These are phyloP conservation scores for Citeromyces nyonsensis DNA, from an alignment of 805 yeast species.

Conservation along the genomic window DNA sequence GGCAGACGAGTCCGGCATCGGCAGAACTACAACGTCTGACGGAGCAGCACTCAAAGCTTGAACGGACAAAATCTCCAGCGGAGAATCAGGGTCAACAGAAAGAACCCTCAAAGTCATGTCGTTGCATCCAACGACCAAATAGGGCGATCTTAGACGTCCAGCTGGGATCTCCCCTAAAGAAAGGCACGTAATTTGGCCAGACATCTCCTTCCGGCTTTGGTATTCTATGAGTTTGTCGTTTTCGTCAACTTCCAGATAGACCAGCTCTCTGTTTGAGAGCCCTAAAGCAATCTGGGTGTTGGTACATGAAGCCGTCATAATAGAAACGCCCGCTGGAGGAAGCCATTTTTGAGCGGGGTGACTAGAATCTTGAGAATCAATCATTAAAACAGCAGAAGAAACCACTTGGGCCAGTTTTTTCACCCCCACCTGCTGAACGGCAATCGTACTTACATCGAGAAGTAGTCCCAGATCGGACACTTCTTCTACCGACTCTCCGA, in stretches of 20 bases:
- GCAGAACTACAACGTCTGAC: slow-evolving; percentile 16
- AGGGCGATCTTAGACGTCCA: slow-evolving; percentile 32
- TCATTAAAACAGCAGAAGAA: slow-evolving; percentile 50
- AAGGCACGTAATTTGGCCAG: slow-evolving; percentile 30
- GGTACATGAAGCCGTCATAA: slow-evolving; percentile 47
- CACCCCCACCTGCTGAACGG: slow-evolving; percentile 52
- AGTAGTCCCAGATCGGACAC: slow-evolving; percentile 52
- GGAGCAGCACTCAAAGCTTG: slow-evolving; percentile 51
- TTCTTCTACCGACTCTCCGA: slow-evolving; percentile 73
- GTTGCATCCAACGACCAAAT: slow-evolving; percentile 54
- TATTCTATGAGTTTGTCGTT: slow-evolving; percentile 58
- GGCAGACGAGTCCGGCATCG: slow-evolving; percentile 10
- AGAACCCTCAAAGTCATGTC: slow-evolving; percentile 59
- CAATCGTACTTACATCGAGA: slow-evolving; percentile 42
- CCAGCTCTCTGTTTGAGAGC: slow-evolving; percentile 56
- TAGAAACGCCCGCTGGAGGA: slow-evolving; percentile 64
- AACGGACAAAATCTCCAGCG: slow-evolving; percentile 44
- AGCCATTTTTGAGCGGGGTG: slow-evolving; percentile 35
- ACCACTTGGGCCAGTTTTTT: slow-evolving; percentile 60
- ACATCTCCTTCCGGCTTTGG: slow-evolving; percentile 40
- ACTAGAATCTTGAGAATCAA: slow-evolving; percentile 18
- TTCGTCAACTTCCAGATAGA: slow-evolving; percentile 69
- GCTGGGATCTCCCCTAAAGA: slow-evolving; percentile 31
- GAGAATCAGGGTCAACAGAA: slow-evolving; percentile 41
- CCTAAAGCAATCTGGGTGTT: slow-evolving; percentile 55